Percentiles rank a stretch among this genome's conserved stretches.
These are phyloP conservation scores for Ustulina deusta DNA, from an alignment of 2,329 filamentous ascomycete species.

Conservation along the genomic window DNA sequence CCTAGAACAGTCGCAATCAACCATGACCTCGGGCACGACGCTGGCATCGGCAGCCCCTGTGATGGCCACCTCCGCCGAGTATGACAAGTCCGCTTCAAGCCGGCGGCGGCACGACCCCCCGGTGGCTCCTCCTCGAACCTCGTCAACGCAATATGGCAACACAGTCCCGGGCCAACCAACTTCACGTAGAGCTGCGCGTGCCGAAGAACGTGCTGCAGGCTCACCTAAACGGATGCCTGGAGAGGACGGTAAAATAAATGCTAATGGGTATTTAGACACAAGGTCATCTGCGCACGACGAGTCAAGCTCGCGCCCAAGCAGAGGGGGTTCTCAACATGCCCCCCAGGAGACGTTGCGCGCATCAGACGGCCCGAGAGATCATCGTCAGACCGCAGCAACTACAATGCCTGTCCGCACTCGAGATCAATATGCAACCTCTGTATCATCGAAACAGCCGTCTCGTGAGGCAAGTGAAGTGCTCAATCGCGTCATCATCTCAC, in stretches of 20 bases:
- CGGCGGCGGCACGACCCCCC: constrained; percentile 73
- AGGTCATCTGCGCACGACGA: constrained; percentile 51
- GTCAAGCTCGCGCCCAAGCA: constrained; percentile 55
- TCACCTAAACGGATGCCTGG: constrained; percentile 57
- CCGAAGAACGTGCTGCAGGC: constrained; percentile 59
- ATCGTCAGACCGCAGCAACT: constrained; percentile 52
- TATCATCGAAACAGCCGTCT: constrained; percentile 69
- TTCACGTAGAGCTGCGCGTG: constrained; percentile 59
- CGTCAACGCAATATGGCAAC: constrained; percentile 72
- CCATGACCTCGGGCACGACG: constrained; percentile 63
- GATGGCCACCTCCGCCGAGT: constrained; percentile 56
- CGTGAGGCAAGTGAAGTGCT: constrained; percentile 84
- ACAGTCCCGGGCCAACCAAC: constrained; percentile 51
- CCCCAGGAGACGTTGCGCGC: constrained; percentile 57
- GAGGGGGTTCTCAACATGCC: constrained; percentile 52
- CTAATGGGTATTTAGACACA: constrained; percentile 49
- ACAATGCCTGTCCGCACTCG: constrained; percentile 61
- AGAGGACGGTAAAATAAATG: constrained; percentile 53
- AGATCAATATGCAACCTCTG: constrained; percentile 55
- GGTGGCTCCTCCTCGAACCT: constrained; percentile 82
- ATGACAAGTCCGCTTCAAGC: constrained; percentile 60
- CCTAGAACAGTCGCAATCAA: constrained; percentile 51
- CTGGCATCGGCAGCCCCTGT: constrained; percentile 57
- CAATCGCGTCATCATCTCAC: constrained; percentile 80
- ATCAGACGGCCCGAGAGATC: constrained; percentile 56